These are phyloP conservation scores for Calendula officinalis DNA, from an alignment of 129 eudicot species.

Conservation along the genomic window DNA sequence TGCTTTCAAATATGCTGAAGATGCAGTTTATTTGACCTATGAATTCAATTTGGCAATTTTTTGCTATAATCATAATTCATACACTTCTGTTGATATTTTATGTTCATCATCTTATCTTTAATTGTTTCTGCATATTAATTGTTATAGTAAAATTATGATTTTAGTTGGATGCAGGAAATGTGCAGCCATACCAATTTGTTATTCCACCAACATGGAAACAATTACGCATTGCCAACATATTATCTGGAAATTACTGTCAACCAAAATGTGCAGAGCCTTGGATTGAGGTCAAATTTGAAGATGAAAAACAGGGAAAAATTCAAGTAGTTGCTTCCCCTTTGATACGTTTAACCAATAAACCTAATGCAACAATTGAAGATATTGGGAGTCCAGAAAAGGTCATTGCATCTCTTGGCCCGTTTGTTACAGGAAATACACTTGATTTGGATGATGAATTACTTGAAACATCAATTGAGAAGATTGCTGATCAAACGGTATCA, in stretches of 20 bases:
- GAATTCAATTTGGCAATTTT: not conserved
- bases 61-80: not conserved
- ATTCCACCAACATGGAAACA: constrained; percentile 96
- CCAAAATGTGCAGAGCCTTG: constrained; percentile 99
- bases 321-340: constrained; percentile 98
- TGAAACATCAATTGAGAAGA: constrained; percentile 75
- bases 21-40: not conserved
- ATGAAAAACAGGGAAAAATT: constrained; percentile 86
- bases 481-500: constrained; percentile 85
- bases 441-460: constrained; percentile 93
- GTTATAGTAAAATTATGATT: constrained; percentile 62
- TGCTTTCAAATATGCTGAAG: not conserved
- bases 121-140: constrained; percentile 24
- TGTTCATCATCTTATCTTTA: not conserved
- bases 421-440: constrained; percentile 87
- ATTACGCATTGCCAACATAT: constrained; percentile 79
- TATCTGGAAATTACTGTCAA: constrained; percentile 96
- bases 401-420: constrained; percentile 91
- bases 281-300: constrained; percentile 99
- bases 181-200: constrained; percentile 86
- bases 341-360: constrained; percentile 89
- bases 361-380: constrained; percentile 89
- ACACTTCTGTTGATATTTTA: not conserved
- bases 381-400: constrained; percentile 94
- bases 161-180: constrained; percentile 91